Evolutionary conservation across 192 early-diverging fungal genomes (phyloP), one percentile per base, ranked within the genome.

Genomic region (Coemansia sp.): DNA sequence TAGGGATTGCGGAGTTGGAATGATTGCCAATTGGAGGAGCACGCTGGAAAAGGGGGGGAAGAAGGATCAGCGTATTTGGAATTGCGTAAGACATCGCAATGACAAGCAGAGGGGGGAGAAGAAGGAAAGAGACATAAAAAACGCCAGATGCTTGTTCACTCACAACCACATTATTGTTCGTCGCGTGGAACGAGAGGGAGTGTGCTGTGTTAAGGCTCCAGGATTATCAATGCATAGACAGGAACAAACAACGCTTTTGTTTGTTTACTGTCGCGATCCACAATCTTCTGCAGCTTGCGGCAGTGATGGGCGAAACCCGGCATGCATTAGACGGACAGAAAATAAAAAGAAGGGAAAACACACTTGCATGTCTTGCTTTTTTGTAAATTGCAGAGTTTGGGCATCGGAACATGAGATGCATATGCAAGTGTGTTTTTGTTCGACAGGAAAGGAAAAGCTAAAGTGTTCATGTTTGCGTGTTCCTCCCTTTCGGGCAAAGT

Each of bases 71-170:
- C 45, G 17, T 49, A 34, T 40, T 49, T 22, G 32, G 14, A 25
- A 53, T 70, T 70, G 69, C 69, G 69, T 70, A 55, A 25, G 38
- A 52, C 55, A 70, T 40, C 69, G 69, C 69, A 70, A 70, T 70
- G 69, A 54, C n/a, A n/a, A n/a, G n/a, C n/a, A n/a, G n/a, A n/a
- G 29, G 8, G 52, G 23, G 23, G 14, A 23, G 0, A 58, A 25
- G 35, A 38, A 25, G 19, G 17, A n/a, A 59, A 20, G 35, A 42
- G 20, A 41, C 5, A 61, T 7, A 60, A 60, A 20, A 15, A 33
- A 15, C 19, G 55, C 11, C 5, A 34, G 33, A 34, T 57, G 1
- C 29, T 35, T 62, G 61, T 46, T n/a, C 45, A 38, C 36, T 38
- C 36, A 38, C 9, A 9, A 9, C 9, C 35, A 36, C 35, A 6